A percentile compares a stretch with the other conserved stretches of the same genome.
Evolutionary conservation across 306 rosid species (phyloP).

Genomic region (Castanea sativa): DNA sequence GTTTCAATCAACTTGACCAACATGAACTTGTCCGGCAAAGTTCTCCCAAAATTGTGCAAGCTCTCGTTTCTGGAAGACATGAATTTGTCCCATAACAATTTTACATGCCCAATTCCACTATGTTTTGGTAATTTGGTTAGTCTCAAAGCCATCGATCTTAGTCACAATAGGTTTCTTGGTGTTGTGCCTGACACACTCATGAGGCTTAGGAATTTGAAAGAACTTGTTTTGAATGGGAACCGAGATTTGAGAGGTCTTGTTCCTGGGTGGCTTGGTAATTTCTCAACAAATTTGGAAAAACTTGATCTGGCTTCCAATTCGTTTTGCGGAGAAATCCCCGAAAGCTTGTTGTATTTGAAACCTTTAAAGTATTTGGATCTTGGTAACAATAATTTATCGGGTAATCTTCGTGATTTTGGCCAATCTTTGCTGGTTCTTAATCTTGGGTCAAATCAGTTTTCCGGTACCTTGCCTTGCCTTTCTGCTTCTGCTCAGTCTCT

Average conservation of each 20-base stretch:
- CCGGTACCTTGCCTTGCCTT: conserved; percentile 92
- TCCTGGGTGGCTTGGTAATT: conserved; percentile 84
- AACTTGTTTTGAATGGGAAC: conserved; percentile 71
- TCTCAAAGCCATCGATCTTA: conserved; percentile 60
- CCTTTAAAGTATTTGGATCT: conserved; percentile 76
- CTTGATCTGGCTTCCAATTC: conserved; percentile 59
- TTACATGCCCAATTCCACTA: conserved; percentile 53
- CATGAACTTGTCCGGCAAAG: conserved; percentile 75
- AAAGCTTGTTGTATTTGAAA: conserved; percentile 51
- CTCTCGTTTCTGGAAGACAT: conserved; percentile 55
- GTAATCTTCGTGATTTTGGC: conserved; percentile 62
- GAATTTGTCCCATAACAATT: conserved; percentile 64
- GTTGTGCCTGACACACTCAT: conserved; percentile 61
- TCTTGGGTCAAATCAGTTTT: conserved; percentile 80
- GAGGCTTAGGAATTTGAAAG: conserved; percentile 58
- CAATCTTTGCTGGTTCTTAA: conserved; percentile 71
- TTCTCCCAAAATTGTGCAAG: conserved; percentile 57
- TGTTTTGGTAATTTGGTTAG: conserved; percentile 60
- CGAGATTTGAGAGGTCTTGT: conserved; percentile 63
- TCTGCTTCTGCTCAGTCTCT: conserved; percentile 71
- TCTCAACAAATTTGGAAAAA: conserved; percentile 67
- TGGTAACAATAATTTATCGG: conserved; percentile 53
- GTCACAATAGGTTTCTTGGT: conserved; percentile 66
- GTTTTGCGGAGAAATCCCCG: conserved; percentile 73
- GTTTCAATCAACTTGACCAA: conserved; percentile 55